Base-by-base conservation (phyloP, 208 protist genomes). In the Jaenimonas drosophilae region DNA sequence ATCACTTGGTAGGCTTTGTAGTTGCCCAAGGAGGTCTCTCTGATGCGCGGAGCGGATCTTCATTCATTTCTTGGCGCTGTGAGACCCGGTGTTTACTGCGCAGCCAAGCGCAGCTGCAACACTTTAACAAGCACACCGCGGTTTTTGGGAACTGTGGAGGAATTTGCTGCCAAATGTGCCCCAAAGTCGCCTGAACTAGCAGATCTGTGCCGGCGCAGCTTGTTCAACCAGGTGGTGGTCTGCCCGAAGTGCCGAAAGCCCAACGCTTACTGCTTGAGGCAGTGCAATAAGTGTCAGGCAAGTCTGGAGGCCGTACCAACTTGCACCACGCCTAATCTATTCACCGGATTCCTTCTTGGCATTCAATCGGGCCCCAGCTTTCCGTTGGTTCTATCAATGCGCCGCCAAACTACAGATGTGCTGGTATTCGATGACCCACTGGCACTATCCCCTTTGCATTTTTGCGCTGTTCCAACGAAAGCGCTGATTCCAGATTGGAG, bases 361-460 rank as follows among this genome's bases (percentile, higher is more conserved):
- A 57, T 81, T 19, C 45, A 77, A 23, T 45, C 42, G 23, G 59
- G 41, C 0, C 44, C 51, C 4, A 41, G 28, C 16, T 64, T 61
- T 36, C 55, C 66, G 9, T 43, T 85, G 31, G 64, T 21, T 12
- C 33, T 85, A 6, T 85, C 76, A 9, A 37, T 85, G 19, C 62
- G 76, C 9, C 36, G 41, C 20, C 53, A 81, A 25, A 59, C 40
- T 1, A 47, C 54, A 19, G 48, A 49, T 12, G 19, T 37, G 20
- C 45, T 85, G 39, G 67, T 77, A 7, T 77, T 85, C 37, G 76
- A 85, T 47, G 76, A 85, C 42, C 59, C 78, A 12, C 57, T 85
- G 19, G 64, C 70, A 16, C 65, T 85, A 9, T 62, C 68, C 3
- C 52, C 71, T 3, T 37, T 71, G 23, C 76, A 85, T 53, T 70